Base-by-base conservation (phyloP, 1,139 yeast genomes). In the Debaryomyces robertsiae region DNA sequence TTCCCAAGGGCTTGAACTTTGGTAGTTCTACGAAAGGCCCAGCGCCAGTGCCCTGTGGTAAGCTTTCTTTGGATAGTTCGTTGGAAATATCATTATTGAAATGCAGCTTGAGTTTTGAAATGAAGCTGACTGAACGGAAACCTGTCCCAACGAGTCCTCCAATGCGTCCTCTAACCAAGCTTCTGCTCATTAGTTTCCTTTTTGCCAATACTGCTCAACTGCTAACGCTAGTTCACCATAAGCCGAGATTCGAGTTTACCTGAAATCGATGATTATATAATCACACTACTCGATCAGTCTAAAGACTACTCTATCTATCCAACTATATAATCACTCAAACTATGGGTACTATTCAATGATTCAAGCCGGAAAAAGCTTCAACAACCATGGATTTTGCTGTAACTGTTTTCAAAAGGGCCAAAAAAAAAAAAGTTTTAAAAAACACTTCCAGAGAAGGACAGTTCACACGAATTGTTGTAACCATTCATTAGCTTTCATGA, bases 1-100 rank as follows among this genome's bases (percentile, higher is more conserved):
- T 41, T 4, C 73, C 75, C 1, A 69, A 38, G 4, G 73, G 64
- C 27, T 49, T 50, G 48, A 69, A 67, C 22, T 49, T 46, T 1
- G 75, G 74, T 13, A 65, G 46, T 40, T 67, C 74, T 11, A 65
- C 54, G 42, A 72, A 71, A 10, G 77, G 77, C 1, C 77, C 77
- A 29, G 52, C 53, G 1, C 74, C 74, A 1, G 72, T 67, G 2
- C 55, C 59, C 9, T 47, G 53, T 2, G 63, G 54, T 14, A 54
- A 39, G 19, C 41, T 44, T 3, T 53, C 40, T 17, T 42, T 49
- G 9, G 52, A 32, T 13, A 60, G 32, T 18, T 42, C 48, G 3
- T 32, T 38, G 41, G 43, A 48, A 16, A 41, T 49, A 49, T 23
- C 58, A 9, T 30, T 33, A 3, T 5, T 25, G 3, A n/a, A n/a